Evolutionary conservation across 2,329 filamentous ascomycete species (phyloP).

Genomic region (Cytospora piceicola): DNA sequence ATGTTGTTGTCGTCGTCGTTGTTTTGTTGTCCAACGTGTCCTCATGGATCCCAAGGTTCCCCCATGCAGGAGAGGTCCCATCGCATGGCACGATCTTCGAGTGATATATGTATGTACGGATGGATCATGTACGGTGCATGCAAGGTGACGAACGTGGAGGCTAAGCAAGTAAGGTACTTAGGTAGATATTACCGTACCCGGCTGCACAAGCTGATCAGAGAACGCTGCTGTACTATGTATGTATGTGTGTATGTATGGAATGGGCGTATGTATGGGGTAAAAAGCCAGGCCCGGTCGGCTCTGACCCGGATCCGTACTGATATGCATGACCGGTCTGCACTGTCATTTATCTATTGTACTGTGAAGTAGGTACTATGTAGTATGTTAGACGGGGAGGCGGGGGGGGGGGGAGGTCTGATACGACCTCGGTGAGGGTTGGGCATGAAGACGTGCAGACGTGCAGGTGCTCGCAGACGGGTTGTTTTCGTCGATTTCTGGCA

Average conservation of each 20-base stretch:
- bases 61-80: not conserved
- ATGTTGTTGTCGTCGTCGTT: too few relatives aligned
- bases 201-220: not conserved
- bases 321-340: too few relatives aligned
- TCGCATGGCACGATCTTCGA: not conserved
- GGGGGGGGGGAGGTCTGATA: too few relatives aligned
- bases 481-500: not conserved
- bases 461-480: not conserved
- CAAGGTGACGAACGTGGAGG: not conserved
- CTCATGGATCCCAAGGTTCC: not conserved
- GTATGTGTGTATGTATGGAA: too few relatives aligned
- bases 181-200: not conserved
- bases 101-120: not conserved
- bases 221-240: too few relatives aligned
- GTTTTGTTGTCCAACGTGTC: too few relatives aligned
- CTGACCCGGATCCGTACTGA: too few relatives aligned
- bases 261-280: too few relatives aligned
- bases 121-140: not conserved
- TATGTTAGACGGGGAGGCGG: too few relatives aligned
- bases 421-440: slow-evolving; percentile 1
- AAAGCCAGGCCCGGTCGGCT: too few relatives aligned
- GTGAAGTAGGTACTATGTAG: too few relatives aligned
- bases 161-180: not conserved
- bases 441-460: not conserved
- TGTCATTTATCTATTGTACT: not conserved